Evolutionary conservation across 768 basidiomycete genomes (phyloP).

Genomic region (Crucibulum laeve): DNA sequence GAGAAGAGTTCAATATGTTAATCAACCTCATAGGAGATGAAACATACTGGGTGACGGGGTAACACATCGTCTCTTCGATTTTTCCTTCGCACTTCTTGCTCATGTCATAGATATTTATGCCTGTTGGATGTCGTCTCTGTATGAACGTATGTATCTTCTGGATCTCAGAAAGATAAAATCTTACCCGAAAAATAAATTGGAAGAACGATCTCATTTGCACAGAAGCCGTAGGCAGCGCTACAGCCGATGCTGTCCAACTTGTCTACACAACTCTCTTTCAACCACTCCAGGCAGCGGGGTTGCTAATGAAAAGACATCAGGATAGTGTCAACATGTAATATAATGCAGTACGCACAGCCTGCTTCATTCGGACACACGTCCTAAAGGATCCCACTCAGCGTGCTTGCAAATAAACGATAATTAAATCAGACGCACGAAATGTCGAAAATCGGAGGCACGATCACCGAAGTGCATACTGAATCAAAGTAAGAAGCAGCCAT

Average conservation of each 20-base stretch:
- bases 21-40: neutral
- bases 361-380: constrained; percentile 54
- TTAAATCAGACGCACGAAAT: constrained; percentile 37
- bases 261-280: constrained; percentile 55
- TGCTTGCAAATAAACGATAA: constrained; percentile 19
- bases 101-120: constrained; percentile 66
- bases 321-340: neutral
- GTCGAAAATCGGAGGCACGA: constrained; percentile 39
- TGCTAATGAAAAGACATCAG: constrained; percentile 32
- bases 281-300: constrained; percentile 56
- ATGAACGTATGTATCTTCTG: neutral
- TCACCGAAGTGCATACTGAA: constrained; percentile 50
- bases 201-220: constrained; percentile 42
- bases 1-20: neutral
- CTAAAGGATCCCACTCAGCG: constrained; percentile 24
- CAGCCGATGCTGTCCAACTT: constrained; percentile 64
- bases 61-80: constrained; percentile 47
- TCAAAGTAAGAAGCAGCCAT: constrained; percentile 39
- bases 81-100: constrained; percentile 53
- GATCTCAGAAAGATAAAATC: constrained; percentile 8
- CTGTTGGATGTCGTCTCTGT: constrained; percentile 17
- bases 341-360: constrained; percentile 34
- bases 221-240: constrained; percentile 57
- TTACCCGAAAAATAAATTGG: constrained; percentile 36
- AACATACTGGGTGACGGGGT: constrained; percentile 41